Conservation (phyloP, 2,329 filamentous ascomycete species). For the Raffaelea deltoideospora region DNA sequence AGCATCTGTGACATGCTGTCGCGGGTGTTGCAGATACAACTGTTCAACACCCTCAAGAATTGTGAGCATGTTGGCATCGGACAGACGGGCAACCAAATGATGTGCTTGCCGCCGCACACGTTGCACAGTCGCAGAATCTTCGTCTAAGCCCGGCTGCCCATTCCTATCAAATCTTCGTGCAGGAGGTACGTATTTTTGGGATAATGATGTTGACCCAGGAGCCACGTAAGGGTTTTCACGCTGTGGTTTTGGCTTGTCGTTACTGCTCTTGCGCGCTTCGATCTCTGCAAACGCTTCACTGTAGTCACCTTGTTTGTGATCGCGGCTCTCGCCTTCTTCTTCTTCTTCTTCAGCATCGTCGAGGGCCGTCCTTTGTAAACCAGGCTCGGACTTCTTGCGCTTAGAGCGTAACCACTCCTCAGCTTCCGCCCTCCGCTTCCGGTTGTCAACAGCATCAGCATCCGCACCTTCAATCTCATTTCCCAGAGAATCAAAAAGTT, state of each 20-base stretch:
- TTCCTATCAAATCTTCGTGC: constrained; percentile 67
- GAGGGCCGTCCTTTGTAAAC: constrained; percentile 11
- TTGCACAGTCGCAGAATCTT: constrained; percentile 49
- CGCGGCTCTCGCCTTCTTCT: constrained; percentile 14
- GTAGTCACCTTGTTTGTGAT: constrained; percentile 13
- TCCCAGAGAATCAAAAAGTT: constrained; percentile 41
- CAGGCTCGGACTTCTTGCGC: constrained; percentile 28
- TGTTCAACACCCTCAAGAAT: constrained; percentile 72
- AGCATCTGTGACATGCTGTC: constrained; percentile 75
- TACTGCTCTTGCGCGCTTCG: too few relatives aligned
- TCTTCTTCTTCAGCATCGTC: constrained; percentile 11
- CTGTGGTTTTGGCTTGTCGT: constrained; percentile 15
- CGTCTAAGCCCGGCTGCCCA: too few relatives aligned
- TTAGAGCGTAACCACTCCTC: constrained; percentile 47
- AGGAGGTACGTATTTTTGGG: constrained; percentile 75
- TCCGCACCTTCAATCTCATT: constrained; percentile 30
- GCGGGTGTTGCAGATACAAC: constrained; percentile 67
- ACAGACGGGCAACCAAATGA: constrained; percentile 82
- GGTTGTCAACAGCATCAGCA: constrained; percentile 34
- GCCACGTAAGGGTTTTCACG: constrained; percentile 80
- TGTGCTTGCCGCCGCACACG: constrained; percentile 69
- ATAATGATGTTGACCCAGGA: constrained; percentile 33
- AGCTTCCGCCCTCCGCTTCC: constrained; percentile 43
- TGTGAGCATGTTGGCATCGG: constrained; percentile 75
- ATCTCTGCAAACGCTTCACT: too few relatives aligned